Percentiles rank a stretch among this genome's conserved stretches.
These are phyloP conservation scores for Camillea tinctor DNA, from an alignment of 2,329 filamentous ascomycete species.

Conservation along the genomic window DNA sequence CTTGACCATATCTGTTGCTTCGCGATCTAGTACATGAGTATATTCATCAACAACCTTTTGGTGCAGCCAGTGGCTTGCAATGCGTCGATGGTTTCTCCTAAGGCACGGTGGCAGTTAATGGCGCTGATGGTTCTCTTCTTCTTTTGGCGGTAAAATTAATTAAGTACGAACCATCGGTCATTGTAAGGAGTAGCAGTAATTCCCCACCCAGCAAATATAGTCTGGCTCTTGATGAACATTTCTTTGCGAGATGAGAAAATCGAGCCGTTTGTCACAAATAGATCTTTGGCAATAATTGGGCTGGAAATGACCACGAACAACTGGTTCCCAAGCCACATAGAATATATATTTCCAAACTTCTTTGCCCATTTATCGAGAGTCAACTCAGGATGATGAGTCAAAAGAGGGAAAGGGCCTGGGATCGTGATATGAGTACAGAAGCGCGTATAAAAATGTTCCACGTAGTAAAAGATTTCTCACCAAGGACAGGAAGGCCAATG, in stretches of 20 bases:
- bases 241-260: constrained; percentile 10
- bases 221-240: constrained; percentile 15
- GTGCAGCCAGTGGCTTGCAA: constrained; percentile 9
- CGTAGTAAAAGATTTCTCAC: neutral
- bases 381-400: constrained; percentile 11
- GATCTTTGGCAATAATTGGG: constrained; percentile 9
- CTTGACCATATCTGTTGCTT: constrained; percentile 11
- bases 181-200: constrained; percentile 12
- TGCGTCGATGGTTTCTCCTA: constrained; percentile 12
- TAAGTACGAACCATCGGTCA: constrained; percentile 1
- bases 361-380: constrained; percentile 9
- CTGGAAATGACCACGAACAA: constrained; percentile 12
- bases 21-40: constrained; percentile 5
- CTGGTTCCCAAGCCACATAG: constrained; percentile 12
- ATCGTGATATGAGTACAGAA: neutral
- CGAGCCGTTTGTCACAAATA: constrained; percentile 8
- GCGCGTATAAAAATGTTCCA: neutral
- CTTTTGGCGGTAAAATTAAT: too few species aligned
- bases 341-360: constrained; percentile 11
- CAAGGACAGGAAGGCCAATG: neutral
- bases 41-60: constrained; percentile 5
- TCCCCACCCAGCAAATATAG: constrained; percentile 8
- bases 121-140: too few species aligned
- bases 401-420: constrained; percentile 11
- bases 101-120: too few species aligned